Evolutionary conservation across 2,329 filamentous ascomycete species (phyloP).

Genomic region (Pezicula carpinea): DNA sequence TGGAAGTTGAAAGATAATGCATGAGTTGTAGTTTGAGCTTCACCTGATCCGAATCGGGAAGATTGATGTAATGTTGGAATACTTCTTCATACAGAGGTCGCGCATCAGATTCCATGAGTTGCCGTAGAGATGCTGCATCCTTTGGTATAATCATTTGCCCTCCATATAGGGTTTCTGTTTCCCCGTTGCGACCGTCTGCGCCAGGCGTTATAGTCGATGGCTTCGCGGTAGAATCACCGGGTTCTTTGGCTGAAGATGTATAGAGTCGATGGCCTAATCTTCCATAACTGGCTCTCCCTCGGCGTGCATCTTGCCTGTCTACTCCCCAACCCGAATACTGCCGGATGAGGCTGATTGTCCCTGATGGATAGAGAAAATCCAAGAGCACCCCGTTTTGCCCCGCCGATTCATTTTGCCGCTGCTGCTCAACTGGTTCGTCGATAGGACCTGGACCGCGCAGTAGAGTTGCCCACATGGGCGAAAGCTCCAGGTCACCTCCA

Average conservation of each 20-base stretch:
- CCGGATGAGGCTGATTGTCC: constrained; percentile 32
- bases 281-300: constrained; percentile 11
- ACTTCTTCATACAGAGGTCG: constrained; percentile 30
- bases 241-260: constrained; percentile 25
- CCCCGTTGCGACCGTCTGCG: background rate
- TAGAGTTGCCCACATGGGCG: constrained; percentile 25
- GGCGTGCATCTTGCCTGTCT: constrained; percentile 21
- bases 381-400: constrained; percentile 22
- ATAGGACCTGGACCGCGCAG: constrained; percentile 13
- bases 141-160: background rate
- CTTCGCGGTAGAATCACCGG: background rate
- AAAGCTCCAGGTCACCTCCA: constrained; percentile 31
- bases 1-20: constrained; percentile 35
- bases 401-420: constrained; percentile 5
- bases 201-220: background rate
- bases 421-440: constrained; percentile 10
- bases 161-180: background rate
- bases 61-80: constrained; percentile 35
- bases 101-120: constrained; percentile 14
- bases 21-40: constrained; percentile 25
- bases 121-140: constrained; percentile 7
- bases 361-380: constrained; percentile 36
- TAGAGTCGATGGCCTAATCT: constrained; percentile 28
- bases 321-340: constrained; percentile 22
- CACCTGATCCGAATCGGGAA: constrained; percentile 14